These are phyloP conservation scores for Zygosaccharomyces rouxii DNA, from an alignment of 805 yeast genomes.

Conservation along the genomic window DNA sequence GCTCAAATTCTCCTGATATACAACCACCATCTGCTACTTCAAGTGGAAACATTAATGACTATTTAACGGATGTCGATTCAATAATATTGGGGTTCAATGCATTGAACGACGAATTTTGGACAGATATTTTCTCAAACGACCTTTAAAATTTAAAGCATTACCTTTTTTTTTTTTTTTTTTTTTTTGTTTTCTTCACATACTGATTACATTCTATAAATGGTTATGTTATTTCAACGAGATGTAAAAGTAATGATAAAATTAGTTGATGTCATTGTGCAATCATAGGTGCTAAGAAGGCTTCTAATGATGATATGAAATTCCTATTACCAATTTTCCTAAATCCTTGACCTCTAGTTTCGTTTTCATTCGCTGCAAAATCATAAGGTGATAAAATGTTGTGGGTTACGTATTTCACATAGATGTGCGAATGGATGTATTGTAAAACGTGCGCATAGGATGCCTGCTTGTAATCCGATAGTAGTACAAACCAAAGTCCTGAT, in stretches of 20 bases:
- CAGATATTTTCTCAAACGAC: constrained; percentile 38
- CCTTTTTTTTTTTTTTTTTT: neutral
- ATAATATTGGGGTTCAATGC: constrained; percentile 49
- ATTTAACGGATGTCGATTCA: constrained; percentile 36
- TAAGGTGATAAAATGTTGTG: constrained; percentile 31
- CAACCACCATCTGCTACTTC: constrained; percentile 41
- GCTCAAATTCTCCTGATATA: constrained; percentile 36
- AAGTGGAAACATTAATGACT: constrained; percentile 30
- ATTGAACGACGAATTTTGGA: constrained; percentile 69
- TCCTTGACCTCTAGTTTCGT: constrained; percentile 34
- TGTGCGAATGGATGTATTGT: constrained; percentile 31
- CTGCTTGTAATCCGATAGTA: constrained; percentile 57
- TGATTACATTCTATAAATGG: neutral
- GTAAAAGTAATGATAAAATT: neutral
- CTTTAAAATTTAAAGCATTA: constrained; percentile 10
- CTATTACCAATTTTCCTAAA: constrained; percentile 30
- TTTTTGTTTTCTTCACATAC: neutral
- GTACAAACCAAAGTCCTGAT: constrained; percentile 69
- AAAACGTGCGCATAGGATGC: constrained; percentile 28
- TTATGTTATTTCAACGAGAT: neutral
- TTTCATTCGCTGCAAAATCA: constrained; percentile 31
- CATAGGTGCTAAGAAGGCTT: constrained; percentile 32
- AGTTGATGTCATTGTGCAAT: constrained; percentile 14
- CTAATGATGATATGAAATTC: constrained; percentile 27
- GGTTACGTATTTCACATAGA: constrained; percentile 31